These are phyloP conservation scores for Russula abietina DNA, from an alignment of 768 basidiomycete genomes.

Conservation along the genomic window DNA sequence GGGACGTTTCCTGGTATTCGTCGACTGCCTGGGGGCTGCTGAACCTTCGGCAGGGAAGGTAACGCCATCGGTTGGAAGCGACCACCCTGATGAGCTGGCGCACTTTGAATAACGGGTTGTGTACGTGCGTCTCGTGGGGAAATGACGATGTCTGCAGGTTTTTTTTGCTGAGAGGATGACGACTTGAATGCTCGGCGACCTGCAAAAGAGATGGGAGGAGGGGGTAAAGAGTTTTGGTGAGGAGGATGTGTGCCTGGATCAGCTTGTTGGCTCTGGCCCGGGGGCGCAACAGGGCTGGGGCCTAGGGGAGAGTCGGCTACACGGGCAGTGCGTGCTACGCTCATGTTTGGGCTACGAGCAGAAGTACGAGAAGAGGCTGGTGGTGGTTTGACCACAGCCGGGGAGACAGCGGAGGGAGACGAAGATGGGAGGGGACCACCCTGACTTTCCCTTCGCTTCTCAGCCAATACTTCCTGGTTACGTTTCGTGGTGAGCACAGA, in stretches of 20 bases:
- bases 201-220: slow-evolving; percentile 73
- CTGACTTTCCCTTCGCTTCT: slow-evolving; percentile 60
- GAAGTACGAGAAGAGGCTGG: slow-evolving; percentile 32
- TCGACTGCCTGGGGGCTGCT: slow-evolving; percentile 14
- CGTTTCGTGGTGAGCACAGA: slow-evolving; percentile 60
- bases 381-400: slow-evolving; percentile 28
- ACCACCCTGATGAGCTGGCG: slow-evolving; percentile 58
- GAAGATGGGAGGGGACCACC: slow-evolving; percentile 33
- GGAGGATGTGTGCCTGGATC: slow-evolving; percentile 20
- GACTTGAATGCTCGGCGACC: slow-evolving; percentile 63
- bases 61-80: slow-evolving; percentile 25
- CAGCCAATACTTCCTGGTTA: slow-evolving; percentile 64
- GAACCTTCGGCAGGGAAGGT: slow-evolving; percentile 23
- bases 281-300: slow-evolving; percentile 25
- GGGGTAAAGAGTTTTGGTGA: slow-evolving; percentile 46
- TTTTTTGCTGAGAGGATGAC: slow-evolving; percentile 47
- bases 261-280: slow-evolving; percentile 28
- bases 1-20: slow-evolving; percentile 24
- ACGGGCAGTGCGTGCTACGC: slow-evolving; percentile 27
- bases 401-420: slow-evolving; percentile 23
- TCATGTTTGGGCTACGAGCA: slow-evolving; percentile 25
- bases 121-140: slow-evolving; percentile 53
- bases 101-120: slow-evolving; percentile 68
- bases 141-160: slow-evolving; percentile 76
- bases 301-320: slow-evolving; percentile 24